These are phyloP conservation scores for Penicillium psychrofluorescens DNA, from an alignment of 495 filamentous ascomycete genomes.

Conservation along the genomic window DNA sequence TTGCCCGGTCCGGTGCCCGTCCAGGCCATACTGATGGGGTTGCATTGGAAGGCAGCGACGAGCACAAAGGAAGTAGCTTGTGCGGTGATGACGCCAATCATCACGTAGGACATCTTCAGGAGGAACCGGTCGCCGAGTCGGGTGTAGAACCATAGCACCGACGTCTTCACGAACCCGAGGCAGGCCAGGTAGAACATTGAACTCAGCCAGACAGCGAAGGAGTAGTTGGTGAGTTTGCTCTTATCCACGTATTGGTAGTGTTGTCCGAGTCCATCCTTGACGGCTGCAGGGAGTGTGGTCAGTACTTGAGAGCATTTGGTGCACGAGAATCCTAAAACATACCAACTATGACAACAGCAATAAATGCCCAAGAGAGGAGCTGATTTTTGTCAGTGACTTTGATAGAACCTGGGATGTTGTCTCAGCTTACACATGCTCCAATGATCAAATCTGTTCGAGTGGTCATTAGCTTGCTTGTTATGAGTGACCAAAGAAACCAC, in stretches of 20 bases:
- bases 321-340: constrained; percentile 1
- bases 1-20: constrained; percentile 17
- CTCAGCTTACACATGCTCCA: constrained; percentile 23
- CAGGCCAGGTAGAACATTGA: constrained; percentile 35
- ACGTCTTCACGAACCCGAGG: constrained; percentile 35
- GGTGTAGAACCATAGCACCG: constrained; percentile 33
- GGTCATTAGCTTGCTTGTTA: too few species aligned
- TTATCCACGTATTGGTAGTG: constrained; percentile 18
- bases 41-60: constrained; percentile 32
- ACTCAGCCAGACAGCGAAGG: constrained; percentile 32
- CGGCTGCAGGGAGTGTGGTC: constrained; percentile 9
- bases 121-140: constrained; percentile 28
- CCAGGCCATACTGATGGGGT: constrained; percentile 28
- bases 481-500: constrained; percentile 1
- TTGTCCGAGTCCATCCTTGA: constrained; percentile 26
- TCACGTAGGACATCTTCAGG: constrained; percentile 21
- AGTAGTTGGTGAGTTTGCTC: constrained; percentile 15
- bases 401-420: neutral
- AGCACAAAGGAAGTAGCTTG: constrained; percentile 30
- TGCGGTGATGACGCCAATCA: constrained; percentile 22
- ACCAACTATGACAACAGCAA: constrained; percentile 27
- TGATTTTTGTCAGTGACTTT: constrained; percentile 10
- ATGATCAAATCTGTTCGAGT: constrained; percentile 25
- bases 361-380: constrained; percentile 31
- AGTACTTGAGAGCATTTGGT: neutral